phyloP scores from a whole-genome alignment of 805 yeast genomes.

The Lipomyces starkeyi region DNA sequence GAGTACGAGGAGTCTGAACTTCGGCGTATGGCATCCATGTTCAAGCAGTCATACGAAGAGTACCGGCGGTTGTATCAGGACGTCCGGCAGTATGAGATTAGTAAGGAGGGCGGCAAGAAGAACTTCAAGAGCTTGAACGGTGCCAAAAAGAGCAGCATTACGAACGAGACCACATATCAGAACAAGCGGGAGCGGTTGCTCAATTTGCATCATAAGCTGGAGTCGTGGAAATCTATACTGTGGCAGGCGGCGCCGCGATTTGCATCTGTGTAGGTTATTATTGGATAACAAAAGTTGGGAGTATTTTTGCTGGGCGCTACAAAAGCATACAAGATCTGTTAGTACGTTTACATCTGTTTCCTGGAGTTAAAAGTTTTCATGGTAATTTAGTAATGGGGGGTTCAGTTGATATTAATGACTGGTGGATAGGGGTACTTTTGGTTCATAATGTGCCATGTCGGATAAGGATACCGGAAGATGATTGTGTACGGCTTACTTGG shows the following conservation, averaged over 20 bases:
- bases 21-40: conserved; percentile 29
- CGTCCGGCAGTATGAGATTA: conserved; percentile 26
- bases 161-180: conserved; percentile 19
- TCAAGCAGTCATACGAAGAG: conserved; percentile 28
- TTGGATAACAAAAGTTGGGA: background rate
- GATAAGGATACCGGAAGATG: no score
- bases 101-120: conserved; percentile 12
- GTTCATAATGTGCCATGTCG: no score
- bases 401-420: no score
- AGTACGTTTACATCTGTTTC: no score
- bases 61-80: conserved; percentile 25
- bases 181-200: conserved; percentile 28
- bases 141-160: background rate
- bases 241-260: conserved; percentile 35
- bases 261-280: conserved; percentile 3
- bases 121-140: background rate
- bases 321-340: conserved; percentile 2
- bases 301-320: background rate
- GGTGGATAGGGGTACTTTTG: no score
- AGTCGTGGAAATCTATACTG: conserved; percentile 28
- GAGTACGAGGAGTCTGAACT: conserved; percentile 26
- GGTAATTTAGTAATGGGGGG: background rate
- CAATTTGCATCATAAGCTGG: conserved; percentile 31
- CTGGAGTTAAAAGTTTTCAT: background rate
- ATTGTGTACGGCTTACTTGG: no score